Evolutionary conservation across 106 monocot genomes (phyloP), one percentile per base, ranked within the genome.

Genomic region (Vanilla planifolia): DNA sequence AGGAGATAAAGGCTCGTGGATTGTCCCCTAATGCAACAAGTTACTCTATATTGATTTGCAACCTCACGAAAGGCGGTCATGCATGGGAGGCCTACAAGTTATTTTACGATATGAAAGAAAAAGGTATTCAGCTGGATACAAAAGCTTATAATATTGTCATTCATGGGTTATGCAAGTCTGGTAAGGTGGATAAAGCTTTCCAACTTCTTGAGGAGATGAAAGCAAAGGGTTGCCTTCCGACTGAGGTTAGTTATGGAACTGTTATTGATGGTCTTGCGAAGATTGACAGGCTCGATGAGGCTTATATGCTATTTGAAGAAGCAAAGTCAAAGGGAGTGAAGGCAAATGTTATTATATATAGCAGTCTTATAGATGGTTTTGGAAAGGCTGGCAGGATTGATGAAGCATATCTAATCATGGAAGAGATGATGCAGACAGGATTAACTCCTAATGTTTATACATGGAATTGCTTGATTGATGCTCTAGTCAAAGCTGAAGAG

Each of bases 281-380:
- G 66, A 92, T 98, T 57, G 88, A 92, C 65, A 79, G 88, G 64
- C 83, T 98, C 28, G 92, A 98, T 69, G 98, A 98, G 68, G 79
- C 98, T 59, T 98, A 98, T 59, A 88, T 98, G 98, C 81, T 98
- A 15, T 98, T 98, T 71, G 92, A 98, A 76, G 98, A 98, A 82
- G 98, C 98, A 30, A 98, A 98, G 71, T 84, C 85, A 15, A 85
- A 92, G 68, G 81, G 77, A 23, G 46, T 85, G 25, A 72, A 64
- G 35, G 44, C 88, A 32, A 98, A 98, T 85, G 85, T 80, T 56
- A 69, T 98, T 55, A 40, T 92, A 1, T 98, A 98, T 59, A 80
- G 82, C 45, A 82, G 88, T 63, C 82, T 98, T 27, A 92, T 98
- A 25, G 88, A 92, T 82, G 98, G 92, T 4, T 98, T 98, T 68